Evolutionary conservation across 192 early-diverging fungal species (phyloP).

Genomic region (Entophlyctis luteolus): DNA sequence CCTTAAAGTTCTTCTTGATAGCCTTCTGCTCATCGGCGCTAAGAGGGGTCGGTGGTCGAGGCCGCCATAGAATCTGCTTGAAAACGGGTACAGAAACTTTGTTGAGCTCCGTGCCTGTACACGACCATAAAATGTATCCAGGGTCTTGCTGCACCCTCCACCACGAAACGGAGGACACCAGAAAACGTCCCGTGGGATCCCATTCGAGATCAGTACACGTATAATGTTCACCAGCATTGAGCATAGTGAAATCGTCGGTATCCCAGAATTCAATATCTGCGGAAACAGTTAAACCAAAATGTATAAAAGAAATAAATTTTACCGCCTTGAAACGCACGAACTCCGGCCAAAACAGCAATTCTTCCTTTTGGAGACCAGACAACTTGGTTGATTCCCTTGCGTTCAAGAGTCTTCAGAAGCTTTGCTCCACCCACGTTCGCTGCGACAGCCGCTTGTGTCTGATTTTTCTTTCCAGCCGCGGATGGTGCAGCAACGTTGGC

Average conservation of each 20-base stretch:
- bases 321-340: slow-evolving; percentile 59
- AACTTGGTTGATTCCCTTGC: slow-evolving; percentile 77
- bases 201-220: slow-evolving; percentile 94
- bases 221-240: slow-evolving; percentile 85
- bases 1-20: slow-evolving; percentile 87
- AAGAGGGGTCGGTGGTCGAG: slow-evolving; percentile 80
- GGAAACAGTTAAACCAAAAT: neutral
- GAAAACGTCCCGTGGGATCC: slow-evolving; percentile 96
- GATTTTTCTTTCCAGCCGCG: slow-evolving; percentile 30
- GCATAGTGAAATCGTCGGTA: slow-evolving; percentile 60
- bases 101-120: slow-evolving; percentile 76
- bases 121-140: slow-evolving; percentile 89
- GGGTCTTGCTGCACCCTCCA: slow-evolving; percentile 86
- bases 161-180: slow-evolving; percentile 77
- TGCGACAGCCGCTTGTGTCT: neutral
- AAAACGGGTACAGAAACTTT: slow-evolving; percentile 74
- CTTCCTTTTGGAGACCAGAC: slow-evolving; percentile 97
- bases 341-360: slow-evolving; percentile 80
- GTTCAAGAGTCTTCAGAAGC: slow-evolving; percentile 77
- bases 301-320: neutral
- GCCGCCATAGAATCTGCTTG: slow-evolving; percentile 95
- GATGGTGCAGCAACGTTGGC: slow-evolving; percentile 14
- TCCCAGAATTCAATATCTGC: slow-evolving; percentile 93
- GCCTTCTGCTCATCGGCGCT: slow-evolving; percentile 74
- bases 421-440: slow-evolving; percentile 60